Percentiles rank a stretch among this genome's conserved stretches.
Evolutionary conservation across 2,329 filamentous ascomycete species (phyloP).

Genomic region (Phyllosticta citribraziliensis): DNA sequence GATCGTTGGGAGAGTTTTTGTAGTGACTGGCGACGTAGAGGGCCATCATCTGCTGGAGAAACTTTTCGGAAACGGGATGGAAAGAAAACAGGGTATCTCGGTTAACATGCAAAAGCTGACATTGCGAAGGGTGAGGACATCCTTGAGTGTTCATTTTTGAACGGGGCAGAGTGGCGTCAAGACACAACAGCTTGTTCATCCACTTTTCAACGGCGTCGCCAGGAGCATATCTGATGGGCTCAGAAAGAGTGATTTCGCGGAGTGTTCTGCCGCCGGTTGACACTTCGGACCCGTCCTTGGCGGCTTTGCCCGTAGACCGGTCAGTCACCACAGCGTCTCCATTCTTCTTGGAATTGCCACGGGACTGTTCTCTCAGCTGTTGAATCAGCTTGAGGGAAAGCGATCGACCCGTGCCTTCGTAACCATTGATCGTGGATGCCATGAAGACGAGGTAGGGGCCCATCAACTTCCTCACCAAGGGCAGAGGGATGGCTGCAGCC

Average conservation of each 20-base stretch:
- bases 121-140: conserved; percentile 82
- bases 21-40: conserved; percentile 96
- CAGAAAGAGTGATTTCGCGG: conserved; percentile 82
- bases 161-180: conserved; percentile 82
- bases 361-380: conserved; percentile 87
- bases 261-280: conserved; percentile 58
- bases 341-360: conserved; percentile 47
- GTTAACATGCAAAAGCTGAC: conserved; percentile 88
- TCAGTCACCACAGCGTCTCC: conserved; percentile 61
- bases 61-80: conserved; percentile 92
- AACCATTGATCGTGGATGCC: conserved; percentile 98
- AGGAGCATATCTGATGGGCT: conserved; percentile 88
- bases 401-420: conserved; percentile 92
- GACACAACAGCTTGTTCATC: conserved; percentile 87
- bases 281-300: conserved; percentile 24
- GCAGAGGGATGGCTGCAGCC: conserved; percentile 89
- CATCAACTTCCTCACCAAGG: conserved; percentile 86
- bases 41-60: conserved; percentile 96
- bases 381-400: conserved; percentile 95
- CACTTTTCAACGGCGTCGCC: conserved; percentile 91
- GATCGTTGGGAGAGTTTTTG: conserved; percentile 94
- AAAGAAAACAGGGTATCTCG: conserved; percentile 97
- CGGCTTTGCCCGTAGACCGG: conserved; percentile 65
- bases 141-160: conserved; percentile 63
- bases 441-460: conserved; percentile 97